Evolutionary conservation across 441 rosid species (phyloP), one percentile per base, ranked within the genome.

Genomic region (Eutrema salsugineum): DNA sequence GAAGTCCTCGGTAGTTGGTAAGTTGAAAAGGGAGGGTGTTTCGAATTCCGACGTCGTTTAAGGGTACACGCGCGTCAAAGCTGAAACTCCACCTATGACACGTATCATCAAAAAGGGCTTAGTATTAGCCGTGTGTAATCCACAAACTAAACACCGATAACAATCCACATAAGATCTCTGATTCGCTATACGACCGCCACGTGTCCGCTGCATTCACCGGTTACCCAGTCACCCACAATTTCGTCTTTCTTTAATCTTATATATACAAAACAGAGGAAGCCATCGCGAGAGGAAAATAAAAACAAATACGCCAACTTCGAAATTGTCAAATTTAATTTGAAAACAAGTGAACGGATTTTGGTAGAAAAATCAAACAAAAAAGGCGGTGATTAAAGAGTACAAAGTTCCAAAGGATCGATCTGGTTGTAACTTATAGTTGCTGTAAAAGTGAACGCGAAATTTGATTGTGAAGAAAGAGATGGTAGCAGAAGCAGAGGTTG

Each of bases 401-500:
- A 28, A 44, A n/a, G 5, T 35, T 48, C 11, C 39, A 61, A 71
- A 20, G 50, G 24, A 35, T 77, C 30, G 43, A 68, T 56, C 32
- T 10, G 15, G 27, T 15, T 71, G 33, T 55, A n/a, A 44, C 6
- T 48, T 14, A 51, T 6, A 8, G 14, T 47, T 69, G 17, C 35
- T 47, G 22, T 11, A 43, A 19, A 64, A 35, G 40, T 38, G 56
- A 19, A 65, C 30, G 42, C 33, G 57, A 7, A 33, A 51, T 50
- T 58, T 66, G 76, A 64, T 67, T 48, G 66, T 17, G 56, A 69
- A 49, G 58, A 39, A 38, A 55, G 16, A 56, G 72, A 75, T 91
- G 97, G 91, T 81, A 22, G 91, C 87, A 67, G 93, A 86, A 80
- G 79, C 82, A 70, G 89, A 82, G 68, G 79, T 80, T 67, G 84